Percentiles rank a stretch among this genome's conserved stretches.
These are phyloP conservation scores for Coprinellus aureogranulatus DNA, from an alignment of 768 basidiomycete genomes.

Conservation along the genomic window DNA sequence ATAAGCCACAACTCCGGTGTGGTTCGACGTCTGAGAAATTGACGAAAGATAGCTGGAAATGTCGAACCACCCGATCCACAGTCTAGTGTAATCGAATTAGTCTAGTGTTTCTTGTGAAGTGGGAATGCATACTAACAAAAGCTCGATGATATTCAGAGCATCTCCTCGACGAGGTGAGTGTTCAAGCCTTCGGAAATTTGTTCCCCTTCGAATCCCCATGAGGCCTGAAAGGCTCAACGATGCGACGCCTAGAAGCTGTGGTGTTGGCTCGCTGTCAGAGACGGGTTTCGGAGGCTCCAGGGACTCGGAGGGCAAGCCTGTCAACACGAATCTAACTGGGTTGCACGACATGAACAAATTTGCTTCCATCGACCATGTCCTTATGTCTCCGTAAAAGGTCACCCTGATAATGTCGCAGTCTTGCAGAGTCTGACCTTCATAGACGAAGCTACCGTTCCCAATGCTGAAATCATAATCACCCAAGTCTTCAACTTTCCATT, in stretches of 20 bases:
- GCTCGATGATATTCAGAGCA: neutral
- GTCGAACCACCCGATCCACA: neutral
- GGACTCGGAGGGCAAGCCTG: too few species aligned
- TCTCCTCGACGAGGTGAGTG: neutral
- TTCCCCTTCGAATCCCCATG: conserved; percentile 15
- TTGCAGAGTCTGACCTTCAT: conserved; percentile 18
- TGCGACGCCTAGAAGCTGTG: too few species aligned
- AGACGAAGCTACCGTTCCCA: conserved; percentile 15
- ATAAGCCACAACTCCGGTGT: conserved; percentile 7
- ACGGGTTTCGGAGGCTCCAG: too few species aligned
- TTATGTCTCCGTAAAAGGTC: conserved; percentile 16
- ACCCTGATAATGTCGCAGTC: conserved; percentile 20
- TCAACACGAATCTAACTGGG: neutral
- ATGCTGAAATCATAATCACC: conserved; percentile 14
- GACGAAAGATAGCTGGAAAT: neutral
- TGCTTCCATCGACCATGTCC: conserved; percentile 15
- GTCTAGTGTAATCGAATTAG: neutral
- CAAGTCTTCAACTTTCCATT: conserved; percentile 17
- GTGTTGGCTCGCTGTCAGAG: too few species aligned
- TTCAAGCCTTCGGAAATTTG: conserved; percentile 11
- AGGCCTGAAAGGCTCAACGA: conserved; percentile 16
- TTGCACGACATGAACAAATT: conserved; percentile 16
- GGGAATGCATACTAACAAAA: neutral
- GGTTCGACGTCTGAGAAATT: neutral
- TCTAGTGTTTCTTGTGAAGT: neutral